phyloP scores from a whole-genome alignment of 495 filamentous ascomycete genomes.

The Annulohypoxylon nitens region DNA sequence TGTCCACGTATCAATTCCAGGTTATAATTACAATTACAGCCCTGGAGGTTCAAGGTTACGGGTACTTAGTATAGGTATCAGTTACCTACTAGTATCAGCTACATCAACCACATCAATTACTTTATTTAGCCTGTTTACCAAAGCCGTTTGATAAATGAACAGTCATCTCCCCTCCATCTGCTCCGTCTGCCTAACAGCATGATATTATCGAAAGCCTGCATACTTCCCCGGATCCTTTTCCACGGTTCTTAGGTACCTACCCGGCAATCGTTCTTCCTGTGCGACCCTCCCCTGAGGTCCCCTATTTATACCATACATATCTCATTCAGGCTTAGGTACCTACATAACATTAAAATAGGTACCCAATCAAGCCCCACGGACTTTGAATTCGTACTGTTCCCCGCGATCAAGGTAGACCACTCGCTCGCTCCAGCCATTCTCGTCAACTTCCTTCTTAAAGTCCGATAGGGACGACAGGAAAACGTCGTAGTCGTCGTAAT shows the following conservation, averaged over 20 bases:
- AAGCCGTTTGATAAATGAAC: conserved; percentile 29
- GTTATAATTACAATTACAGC: too few relatives aligned
- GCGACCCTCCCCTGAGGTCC: not conserved
- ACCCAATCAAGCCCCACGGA: conserved; percentile 45
- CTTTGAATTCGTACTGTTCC: conserved; percentile 70
- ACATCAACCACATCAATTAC: not conserved
- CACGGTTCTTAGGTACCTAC: conserved; percentile 1
- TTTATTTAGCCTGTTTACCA: conserved; percentile 41
- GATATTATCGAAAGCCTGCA: conserved; percentile 20
- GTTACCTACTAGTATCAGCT: not conserved
- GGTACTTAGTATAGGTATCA: not conserved
- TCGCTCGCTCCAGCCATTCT: conserved; percentile 62
- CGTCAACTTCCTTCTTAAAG: conserved; percentile 68
- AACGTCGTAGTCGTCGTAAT: conserved; percentile 77
- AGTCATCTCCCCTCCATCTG: conserved; percentile 1
- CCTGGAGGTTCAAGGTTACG: too few relatives aligned
- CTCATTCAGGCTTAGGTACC: too few relatives aligned
- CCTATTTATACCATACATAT: not conserved
- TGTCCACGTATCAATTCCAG: conserved; percentile 3
- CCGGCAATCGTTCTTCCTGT: not conserved
- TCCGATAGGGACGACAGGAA: conserved; percentile 71
- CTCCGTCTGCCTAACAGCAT: conserved; percentile 10
- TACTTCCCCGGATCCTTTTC: conserved; percentile 6
- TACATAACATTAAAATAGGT: too few relatives aligned
- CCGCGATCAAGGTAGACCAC: conserved; percentile 74